Conservation (phyloP, 805 yeast species). For the Pichia manshurica region DNA sequence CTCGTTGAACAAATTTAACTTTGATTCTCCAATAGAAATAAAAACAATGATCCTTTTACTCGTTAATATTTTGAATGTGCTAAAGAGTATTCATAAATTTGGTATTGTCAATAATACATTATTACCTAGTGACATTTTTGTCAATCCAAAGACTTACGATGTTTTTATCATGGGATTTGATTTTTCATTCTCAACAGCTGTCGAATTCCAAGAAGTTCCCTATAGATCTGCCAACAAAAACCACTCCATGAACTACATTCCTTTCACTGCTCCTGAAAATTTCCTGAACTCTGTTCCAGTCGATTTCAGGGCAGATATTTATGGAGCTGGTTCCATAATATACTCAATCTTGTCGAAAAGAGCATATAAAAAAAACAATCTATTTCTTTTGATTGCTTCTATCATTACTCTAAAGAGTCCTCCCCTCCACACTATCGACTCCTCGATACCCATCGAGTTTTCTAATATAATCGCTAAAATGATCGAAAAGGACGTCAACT, state of each 20-base stretch:
- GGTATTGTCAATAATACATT: constrained; percentile 46
- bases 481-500: constrained; percentile 35
- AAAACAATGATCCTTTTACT: constrained; percentile 20
- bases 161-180: constrained; percentile 45
- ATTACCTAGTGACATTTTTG: constrained; percentile 34
- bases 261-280: constrained; percentile 47
- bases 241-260: constrained; percentile 35
- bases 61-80: constrained; percentile 21
- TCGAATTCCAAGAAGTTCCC: constrained; percentile 38
- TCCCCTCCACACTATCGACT: constrained; percentile 33
- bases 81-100: constrained; percentile 32
- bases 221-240: constrained; percentile 37
- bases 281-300: constrained; percentile 36
- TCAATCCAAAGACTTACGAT: constrained; percentile 29
- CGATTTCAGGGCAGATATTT: constrained; percentile 44
- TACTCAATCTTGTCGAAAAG: constrained; percentile 43
- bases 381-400: constrained; percentile 34
- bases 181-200: constrained; percentile 36
- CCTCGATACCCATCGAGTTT: constrained; percentile 30
- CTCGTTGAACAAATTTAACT: background rate
- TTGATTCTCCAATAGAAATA: constrained; percentile 16
- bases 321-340: constrained; percentile 44
- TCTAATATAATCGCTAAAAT: constrained; percentile 38
- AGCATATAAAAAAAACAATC: constrained; percentile 37
- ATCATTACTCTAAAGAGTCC: constrained; percentile 37